These are phyloP conservation scores for Pseudozyma sp. DNA, from an alignment of 1,284 basidiomycete species.

Conservation along the genomic window DNA sequence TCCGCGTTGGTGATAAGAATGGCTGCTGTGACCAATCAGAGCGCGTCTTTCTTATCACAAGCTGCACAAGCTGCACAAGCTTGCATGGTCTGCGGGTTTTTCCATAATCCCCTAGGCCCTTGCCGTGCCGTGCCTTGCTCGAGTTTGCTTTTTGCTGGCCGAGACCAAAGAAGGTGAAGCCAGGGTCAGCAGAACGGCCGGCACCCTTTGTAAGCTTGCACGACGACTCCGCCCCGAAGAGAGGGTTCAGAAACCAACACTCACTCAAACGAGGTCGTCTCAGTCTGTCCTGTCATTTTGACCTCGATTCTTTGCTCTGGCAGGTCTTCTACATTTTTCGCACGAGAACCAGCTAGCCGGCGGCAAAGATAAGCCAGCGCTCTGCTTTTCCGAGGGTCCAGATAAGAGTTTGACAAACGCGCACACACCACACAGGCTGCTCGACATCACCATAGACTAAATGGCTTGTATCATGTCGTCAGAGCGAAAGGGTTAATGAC, in stretches of 20 bases:
- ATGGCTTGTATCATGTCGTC: no score
- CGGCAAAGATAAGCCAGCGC: conserved; percentile 22
- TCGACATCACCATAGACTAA: no score
- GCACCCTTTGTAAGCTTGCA: no score
- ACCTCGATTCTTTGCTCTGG: neutral
- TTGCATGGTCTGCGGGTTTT: neutral
- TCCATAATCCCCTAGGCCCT: neutral
- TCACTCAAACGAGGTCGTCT: no score
- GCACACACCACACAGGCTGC: no score
- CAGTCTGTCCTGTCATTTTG: neutral
- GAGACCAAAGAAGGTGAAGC: no score
- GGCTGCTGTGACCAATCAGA: conserved; percentile 20
- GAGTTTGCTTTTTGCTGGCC: no score
- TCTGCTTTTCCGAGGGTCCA: neutral
- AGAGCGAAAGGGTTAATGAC: no score
- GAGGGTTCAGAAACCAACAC: no score
- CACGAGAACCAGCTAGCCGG: conserved; percentile 15
- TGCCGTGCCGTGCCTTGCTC: no score
- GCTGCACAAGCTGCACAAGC: neutral
- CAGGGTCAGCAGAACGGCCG: no score
- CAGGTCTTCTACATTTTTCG: conserved; percentile 1
- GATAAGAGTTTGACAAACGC: neutral
- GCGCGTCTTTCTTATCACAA: conserved; percentile 70
- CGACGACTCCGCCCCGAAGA: no score
- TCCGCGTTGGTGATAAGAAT: conserved; percentile 21